Evolutionary conservation across 306 rosid species (phyloP).

Genomic region (Prunus davidiana): DNA sequence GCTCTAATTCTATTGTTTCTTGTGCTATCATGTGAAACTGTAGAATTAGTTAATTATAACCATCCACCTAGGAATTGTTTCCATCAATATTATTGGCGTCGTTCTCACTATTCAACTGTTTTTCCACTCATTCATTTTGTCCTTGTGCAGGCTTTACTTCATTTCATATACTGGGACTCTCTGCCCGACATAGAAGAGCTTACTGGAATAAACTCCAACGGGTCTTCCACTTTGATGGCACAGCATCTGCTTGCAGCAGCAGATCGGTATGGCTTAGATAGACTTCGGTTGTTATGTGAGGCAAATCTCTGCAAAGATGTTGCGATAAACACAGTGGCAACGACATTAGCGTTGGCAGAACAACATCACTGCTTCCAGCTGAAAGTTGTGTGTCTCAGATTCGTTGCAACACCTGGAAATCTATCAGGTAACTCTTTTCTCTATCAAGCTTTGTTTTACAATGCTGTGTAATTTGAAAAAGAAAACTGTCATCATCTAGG

Average conservation of each 20-base stretch:
- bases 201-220: slow-evolving; percentile 57
- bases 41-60: background rate
- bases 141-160: slow-evolving; percentile 67
- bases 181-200: slow-evolving; percentile 74
- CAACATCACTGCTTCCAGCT: slow-evolving; percentile 88
- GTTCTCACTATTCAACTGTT: background rate
- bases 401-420: slow-evolving; percentile 75
- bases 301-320: slow-evolving; percentile 65
- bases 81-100: background rate
- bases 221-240: slow-evolving; percentile 72
- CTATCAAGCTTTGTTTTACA: background rate
- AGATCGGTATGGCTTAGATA: slow-evolving; percentile 72
- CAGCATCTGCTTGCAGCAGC: slow-evolving; percentile 95
- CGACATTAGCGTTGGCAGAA: slow-evolving; percentile 86
- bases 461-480: background rate
- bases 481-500: background rate
- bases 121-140: slow-evolving; percentile 6
- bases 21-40: background rate
- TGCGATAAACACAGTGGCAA: slow-evolving; percentile 77
- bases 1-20: background rate
- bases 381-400: slow-evolving; percentile 81
- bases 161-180: slow-evolving; percentile 74
- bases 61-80: background rate
- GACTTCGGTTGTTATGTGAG: slow-evolving; percentile 70
- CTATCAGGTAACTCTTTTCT: slow-evolving; percentile 51